Evolutionary conservation across 257 asterid species (phyloP).

Genomic region (Ehretia macrophylla): DNA sequence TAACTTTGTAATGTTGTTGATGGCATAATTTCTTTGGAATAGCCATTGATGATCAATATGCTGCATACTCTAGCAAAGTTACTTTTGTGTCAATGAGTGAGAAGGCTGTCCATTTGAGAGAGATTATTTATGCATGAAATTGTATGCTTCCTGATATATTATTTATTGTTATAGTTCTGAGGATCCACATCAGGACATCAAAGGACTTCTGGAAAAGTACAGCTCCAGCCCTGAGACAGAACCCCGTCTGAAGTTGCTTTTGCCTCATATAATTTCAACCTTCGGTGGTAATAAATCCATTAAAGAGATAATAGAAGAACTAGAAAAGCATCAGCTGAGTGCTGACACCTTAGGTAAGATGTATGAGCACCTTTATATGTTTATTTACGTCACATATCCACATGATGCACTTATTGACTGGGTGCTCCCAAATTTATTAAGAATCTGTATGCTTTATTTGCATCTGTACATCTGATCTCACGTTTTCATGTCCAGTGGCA

Average conservation of each 20-base stretch:
- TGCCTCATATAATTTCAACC: constrained; percentile 82
- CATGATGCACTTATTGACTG: neutral
- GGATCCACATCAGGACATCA: constrained; percentile 69
- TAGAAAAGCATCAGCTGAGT: constrained; percentile 72
- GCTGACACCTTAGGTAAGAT: constrained; percentile 74
- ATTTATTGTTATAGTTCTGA: constrained; percentile 55
- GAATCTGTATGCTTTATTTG: neutral
- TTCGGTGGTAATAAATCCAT: constrained; percentile 66
- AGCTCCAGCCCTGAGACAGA: constrained; percentile 68
- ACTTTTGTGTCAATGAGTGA: neutral
- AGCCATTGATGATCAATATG: no score
- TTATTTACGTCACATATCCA: neutral
- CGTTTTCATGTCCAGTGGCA: constrained; percentile 53
- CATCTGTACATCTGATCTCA: neutral
- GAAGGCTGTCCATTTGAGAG: neutral
- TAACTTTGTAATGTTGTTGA: no score
- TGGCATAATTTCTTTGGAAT: no score
- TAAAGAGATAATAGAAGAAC: constrained; percentile 62
- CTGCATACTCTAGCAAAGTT: neutral
- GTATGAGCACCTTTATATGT: neutral
- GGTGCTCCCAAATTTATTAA: neutral
- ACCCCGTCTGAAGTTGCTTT: constrained; percentile 71
- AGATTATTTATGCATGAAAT: neutral
- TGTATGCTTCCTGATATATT: constrained; percentile 1
- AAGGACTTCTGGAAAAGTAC: constrained; percentile 52